Evolutionary conservation across 331 rosid genomes (phyloP).

Genomic region (Malus hybrid): DNA sequence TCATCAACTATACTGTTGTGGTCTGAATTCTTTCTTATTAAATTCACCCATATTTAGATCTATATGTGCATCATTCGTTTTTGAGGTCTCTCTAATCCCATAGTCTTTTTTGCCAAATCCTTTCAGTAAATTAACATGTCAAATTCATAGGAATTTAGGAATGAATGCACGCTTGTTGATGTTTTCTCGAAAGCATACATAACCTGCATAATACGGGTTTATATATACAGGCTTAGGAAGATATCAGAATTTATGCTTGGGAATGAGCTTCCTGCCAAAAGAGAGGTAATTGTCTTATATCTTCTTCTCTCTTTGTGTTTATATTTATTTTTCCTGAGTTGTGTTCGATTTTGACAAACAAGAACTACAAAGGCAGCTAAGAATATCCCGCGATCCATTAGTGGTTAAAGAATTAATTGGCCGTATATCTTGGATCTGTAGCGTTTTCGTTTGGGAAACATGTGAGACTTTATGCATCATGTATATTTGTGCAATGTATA

Average conservation of each 20-base stretch:
- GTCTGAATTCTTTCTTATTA: neutral
- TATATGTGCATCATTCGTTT: neutral
- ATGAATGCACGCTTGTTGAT: neutral
- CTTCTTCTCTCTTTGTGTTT: neutral
- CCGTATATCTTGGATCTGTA: constrained; percentile 53
- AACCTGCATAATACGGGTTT: neutral
- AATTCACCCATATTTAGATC: constrained; percentile 48
- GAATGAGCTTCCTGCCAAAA: constrained; percentile 52
- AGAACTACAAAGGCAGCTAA: constrained; percentile 44
- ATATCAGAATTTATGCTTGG: constrained; percentile 46
- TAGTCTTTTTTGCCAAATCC: neutral
- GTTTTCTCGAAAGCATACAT: neutral
- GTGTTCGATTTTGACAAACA: neutral
- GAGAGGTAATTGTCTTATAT: constrained; percentile 32
- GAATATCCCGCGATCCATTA: constrained; percentile 28
- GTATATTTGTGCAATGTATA: neutral
- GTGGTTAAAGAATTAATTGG: constrained; percentile 31
- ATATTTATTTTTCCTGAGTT: no score
- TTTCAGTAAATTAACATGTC: neutral
- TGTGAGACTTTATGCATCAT: neutral
- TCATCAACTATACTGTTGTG: neutral
- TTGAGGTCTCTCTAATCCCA: neutral
- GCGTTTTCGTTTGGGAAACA: constrained; percentile 9
- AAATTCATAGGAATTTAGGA: neutral
- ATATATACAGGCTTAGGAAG: constrained; percentile 68